Evolutionary conservation across 257 asterid genomes (phyloP), one percentile per base, ranked within the genome.

Genomic region (Primulina eburnea): DNA sequence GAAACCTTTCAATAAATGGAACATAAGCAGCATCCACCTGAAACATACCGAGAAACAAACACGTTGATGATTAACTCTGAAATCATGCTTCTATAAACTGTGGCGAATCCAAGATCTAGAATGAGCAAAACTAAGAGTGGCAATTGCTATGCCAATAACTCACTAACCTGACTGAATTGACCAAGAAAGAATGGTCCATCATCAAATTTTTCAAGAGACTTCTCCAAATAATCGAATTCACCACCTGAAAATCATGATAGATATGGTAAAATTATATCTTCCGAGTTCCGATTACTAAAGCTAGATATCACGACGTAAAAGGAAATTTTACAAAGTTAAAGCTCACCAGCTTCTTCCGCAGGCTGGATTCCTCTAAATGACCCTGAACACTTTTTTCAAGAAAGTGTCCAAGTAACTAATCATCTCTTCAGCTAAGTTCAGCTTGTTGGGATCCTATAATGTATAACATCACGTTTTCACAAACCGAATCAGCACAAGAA

Each of bases 141-240:
- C 5, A 3, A 37, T 55, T 8, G 4, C 5, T n/a, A 5, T 28
- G 7, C 32, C 53, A 16, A 59, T 21, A 71, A 62, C 7, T 21
- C 33, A 53, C 74, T 71, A 59, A 79, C 92, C 68, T 70, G 83
- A 74, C 96, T 87, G 50, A 89, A 80, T 20, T 83, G 83, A 3
- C 95, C 90, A 2, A 89, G 84, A 81, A 89, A 82, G 82, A 89
- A 89, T 17, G 89, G 90, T 0, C 96, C 92, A 17, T 82, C 82
- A 0, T 76, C 82, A 64, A 80, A 87, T 60, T 86, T 85, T 4
- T 33, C 8, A 7, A 89, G 90, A 12, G 92, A 83, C 2, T 78
- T 68, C 76, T 89, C 96, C 69, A 87, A 68, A 75, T 85, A 74
- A 76, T 89, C 90, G 9, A 84, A 85, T 59, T 81, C 84, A 47